A percentile compares a stretch with the other conserved stretches of the same genome.
These are phyloP conservation scores for Rhizoclosmatium globosum DNA, from an alignment of 192 early-diverging fungal species.

Conservation along the genomic window DNA sequence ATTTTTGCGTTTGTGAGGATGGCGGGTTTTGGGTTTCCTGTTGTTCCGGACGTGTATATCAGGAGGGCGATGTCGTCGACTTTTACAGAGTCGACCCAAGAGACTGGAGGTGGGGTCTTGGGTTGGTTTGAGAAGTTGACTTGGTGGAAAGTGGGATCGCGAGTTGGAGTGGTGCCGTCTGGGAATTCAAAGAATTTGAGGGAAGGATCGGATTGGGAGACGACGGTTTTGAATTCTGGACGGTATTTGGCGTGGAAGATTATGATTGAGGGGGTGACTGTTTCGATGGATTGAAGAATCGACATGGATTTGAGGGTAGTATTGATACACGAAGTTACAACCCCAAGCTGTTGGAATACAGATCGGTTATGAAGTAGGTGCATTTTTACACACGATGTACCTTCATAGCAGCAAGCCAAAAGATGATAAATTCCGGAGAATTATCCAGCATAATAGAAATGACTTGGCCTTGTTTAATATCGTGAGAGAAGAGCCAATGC, in stretches of 20 bases:
- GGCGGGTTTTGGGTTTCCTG: conserved; percentile 68
- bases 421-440: conserved; percentile 62
- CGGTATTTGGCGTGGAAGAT: conserved; percentile 4
- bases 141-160: background rate
- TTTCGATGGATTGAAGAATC: conserved; percentile 25
- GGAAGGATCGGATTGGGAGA: background rate
- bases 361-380: background rate
- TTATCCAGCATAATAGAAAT: conserved; percentile 70
- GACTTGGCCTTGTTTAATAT: conserved; percentile 37
- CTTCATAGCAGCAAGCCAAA: conserved; percentile 63
- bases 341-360: conserved; percentile 47
- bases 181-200: background rate
- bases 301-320: conserved; percentile 53
- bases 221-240: background rate
- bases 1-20: conserved; percentile 57
- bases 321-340: conserved; percentile 64
- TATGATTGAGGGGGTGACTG: conserved; percentile 8
- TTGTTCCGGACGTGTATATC: conserved; percentile 61
- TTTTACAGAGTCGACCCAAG: background rate
- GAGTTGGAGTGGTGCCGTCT: background rate
- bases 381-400: conserved; percentile 21
- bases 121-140: background rate
- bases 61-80: conserved; percentile 45
- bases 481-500: conserved; percentile 20
- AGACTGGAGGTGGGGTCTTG: background rate